Conservation (phyloP, 1,139 yeast species). For the Geotrichum citri-aurantii region DNA sequence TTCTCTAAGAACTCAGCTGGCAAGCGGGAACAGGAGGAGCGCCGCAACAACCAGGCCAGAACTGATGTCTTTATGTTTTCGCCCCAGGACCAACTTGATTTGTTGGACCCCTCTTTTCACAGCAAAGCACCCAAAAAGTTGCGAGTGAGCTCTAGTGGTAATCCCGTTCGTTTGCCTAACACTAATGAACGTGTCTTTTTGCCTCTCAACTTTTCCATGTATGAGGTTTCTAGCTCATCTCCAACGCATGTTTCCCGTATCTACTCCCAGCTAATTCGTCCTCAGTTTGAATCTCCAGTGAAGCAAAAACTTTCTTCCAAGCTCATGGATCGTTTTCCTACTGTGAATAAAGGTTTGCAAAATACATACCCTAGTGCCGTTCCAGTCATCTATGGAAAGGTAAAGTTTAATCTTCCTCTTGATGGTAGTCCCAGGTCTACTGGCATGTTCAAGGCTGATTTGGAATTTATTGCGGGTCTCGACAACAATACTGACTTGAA, state of each 20-base stretch:
- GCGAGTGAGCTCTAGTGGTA: slow-evolving; percentile 4
- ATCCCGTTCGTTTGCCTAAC: slow-evolving; percentile 10
- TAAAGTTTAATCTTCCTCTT: slow-evolving; percentile 27
- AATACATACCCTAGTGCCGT: slow-evolving; percentile 17
- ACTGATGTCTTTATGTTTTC: slow-evolving; percentile 15
- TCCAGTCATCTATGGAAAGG: slow-evolving; percentile 34
- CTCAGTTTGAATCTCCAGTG: slow-evolving; percentile 36
- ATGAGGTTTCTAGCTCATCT: slow-evolving; percentile 4
- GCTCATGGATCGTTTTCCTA: slow-evolving; percentile 31
- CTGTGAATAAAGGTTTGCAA: slow-evolving; percentile 26
- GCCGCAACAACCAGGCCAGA: slow-evolving; percentile 12
- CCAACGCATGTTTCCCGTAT: slow-evolving; percentile 16
- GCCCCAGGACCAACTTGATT: neutral
- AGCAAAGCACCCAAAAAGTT: neutral
- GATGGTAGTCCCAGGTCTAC: neutral
- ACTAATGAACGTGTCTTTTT: slow-evolving; percentile 15
- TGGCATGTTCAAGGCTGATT: slow-evolving; percentile 26
- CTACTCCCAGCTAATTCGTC: slow-evolving; percentile 34
- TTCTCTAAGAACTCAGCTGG: slow-evolving; percentile 26
- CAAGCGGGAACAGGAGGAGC: slow-evolving; percentile 15
- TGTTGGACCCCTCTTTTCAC: neutral
- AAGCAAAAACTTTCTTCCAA: slow-evolving; percentile 29
- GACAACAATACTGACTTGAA: slow-evolving; percentile 2
- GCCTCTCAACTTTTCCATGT: slow-evolving; percentile 29
- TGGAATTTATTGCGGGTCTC: slow-evolving; percentile 26